Conservation (phyloP, 768 basidiomycete genomes). For the Leccinum incarnatum region DNA sequence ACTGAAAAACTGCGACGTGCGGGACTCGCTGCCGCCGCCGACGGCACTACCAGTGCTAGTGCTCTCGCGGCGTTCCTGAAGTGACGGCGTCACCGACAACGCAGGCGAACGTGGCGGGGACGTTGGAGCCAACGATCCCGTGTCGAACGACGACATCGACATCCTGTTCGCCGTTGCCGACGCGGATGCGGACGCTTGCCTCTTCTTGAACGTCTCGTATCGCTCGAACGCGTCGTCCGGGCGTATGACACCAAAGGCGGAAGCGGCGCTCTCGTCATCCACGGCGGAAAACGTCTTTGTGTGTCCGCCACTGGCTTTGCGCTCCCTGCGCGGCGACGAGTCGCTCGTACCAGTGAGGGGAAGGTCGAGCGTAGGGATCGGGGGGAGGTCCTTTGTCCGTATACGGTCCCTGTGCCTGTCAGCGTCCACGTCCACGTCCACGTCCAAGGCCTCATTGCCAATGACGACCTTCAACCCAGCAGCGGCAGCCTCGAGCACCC, state of each 20-base stretch:
- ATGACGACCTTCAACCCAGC: conserved; percentile 71
- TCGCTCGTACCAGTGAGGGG: conserved; percentile 7
- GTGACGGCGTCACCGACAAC: conserved; percentile 29
- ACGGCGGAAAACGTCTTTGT: neutral
- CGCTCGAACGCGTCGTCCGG: conserved; percentile 87
- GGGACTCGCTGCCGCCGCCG: conserved; percentile 30
- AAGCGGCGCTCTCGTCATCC: neutral
- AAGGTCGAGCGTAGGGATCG: conserved; percentile 37
- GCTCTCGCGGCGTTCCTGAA: conserved; percentile 24
- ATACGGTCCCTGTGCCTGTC: conserved; percentile 21
- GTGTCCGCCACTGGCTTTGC: neutral
- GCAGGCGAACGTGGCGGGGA: conserved; percentile 43
- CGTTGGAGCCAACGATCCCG: conserved; percentile 29
- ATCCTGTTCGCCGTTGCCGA: conserved; percentile 40
- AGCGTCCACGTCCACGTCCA: neutral
- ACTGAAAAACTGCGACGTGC: conserved; percentile 51
- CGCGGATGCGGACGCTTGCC: conserved; percentile 25
- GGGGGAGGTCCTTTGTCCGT: conserved; percentile 52
- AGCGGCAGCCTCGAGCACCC: conserved; percentile 70
- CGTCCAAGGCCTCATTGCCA: conserved; percentile 16
- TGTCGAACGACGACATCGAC: conserved; percentile 63
- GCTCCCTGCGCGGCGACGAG: neutral
- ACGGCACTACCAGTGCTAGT: neutral
- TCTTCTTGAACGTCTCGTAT: conserved; percentile 79
- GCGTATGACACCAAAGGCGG: conserved; percentile 22